These are phyloP conservation scores for Hyaloscypha finlandica DNA, from an alignment of 495 filamentous ascomycete genomes.

Conservation along the genomic window DNA sequence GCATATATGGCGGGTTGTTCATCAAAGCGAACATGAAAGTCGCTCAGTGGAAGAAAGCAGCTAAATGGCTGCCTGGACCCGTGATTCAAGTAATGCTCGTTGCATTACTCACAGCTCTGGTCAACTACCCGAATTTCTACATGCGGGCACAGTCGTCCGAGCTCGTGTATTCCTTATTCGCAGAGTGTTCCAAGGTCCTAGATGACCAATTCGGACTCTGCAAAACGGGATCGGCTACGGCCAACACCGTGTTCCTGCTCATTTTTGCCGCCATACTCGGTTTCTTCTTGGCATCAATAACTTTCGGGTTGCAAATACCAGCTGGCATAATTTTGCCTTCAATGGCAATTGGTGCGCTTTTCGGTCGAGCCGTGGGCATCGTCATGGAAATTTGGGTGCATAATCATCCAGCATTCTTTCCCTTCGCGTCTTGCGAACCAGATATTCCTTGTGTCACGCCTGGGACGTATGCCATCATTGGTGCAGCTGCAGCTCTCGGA, in stretches of 20 bases:
- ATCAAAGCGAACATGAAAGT: slow-evolving; percentile 93
- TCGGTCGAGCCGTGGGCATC: slow-evolving; percentile 89
- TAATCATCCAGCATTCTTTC: slow-evolving; percentile 70
- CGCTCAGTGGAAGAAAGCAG: slow-evolving; percentile 74
- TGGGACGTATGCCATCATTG: slow-evolving; percentile 94
- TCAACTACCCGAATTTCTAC: slow-evolving; percentile 94
- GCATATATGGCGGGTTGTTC: slow-evolving; percentile 90
- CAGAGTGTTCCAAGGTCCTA: slow-evolving; percentile 76
- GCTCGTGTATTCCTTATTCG: slow-evolving; percentile 88
- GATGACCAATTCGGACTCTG: slow-evolving; percentile 90
- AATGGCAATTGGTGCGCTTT: slow-evolving; percentile 94
- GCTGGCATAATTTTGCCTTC: slow-evolving; percentile 96
- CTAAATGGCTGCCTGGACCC: slow-evolving; percentile 61
- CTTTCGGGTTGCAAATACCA: slow-evolving; percentile 95
- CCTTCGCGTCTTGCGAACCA: slow-evolving; percentile 80
- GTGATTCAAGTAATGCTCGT: slow-evolving; percentile 75
- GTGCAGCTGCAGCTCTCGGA: slow-evolving; percentile 92
- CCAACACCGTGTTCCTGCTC: slow-evolving; percentile 75
- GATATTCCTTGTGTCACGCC: slow-evolving; percentile 92
- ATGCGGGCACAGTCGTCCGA: slow-evolving; percentile 92
- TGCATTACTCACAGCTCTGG: slow-evolving; percentile 76
- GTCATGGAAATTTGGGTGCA: slow-evolving; percentile 87
- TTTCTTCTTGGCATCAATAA: slow-evolving; percentile 82
- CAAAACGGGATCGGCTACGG: slow-evolving; percentile 68
- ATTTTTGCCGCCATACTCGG: slow-evolving; percentile 78